Percentiles rank a stretch among this genome's conserved stretches.
phyloP scores from a whole-genome alignment of 2,329 filamentous ascomycete species.

The Talaromyces sp. region DNA sequence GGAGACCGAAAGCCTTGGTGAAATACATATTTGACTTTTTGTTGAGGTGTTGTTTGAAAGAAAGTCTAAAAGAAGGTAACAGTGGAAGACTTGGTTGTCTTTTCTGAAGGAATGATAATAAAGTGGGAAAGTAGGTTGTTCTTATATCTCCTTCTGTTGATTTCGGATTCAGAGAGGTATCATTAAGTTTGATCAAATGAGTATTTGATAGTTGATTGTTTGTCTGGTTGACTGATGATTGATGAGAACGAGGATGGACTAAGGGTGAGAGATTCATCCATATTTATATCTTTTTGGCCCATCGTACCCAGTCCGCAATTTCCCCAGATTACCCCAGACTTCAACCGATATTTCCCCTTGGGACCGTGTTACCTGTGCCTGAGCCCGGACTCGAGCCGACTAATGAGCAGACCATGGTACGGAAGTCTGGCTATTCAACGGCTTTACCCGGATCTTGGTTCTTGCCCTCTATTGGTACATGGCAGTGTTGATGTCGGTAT shows the following conservation, averaged over 20 bases:
- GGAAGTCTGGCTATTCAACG: not conserved
- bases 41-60: slow-evolving; percentile 2
- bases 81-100: not conserved
- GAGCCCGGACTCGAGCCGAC: not conserved
- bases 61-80: slow-evolving; percentile 4
- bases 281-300: slow-evolving; percentile 11
- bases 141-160: not conserved
- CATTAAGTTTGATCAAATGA: not conserved
- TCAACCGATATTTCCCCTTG: slow-evolving; percentile 12
- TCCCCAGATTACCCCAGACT: slow-evolving; percentile 4
- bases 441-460: slow-evolving; percentile 1
- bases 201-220: slow-evolving; percentile 9
- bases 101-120: not conserved
- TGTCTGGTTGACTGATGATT: slow-evolving; percentile 1
- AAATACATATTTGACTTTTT: slow-evolving; percentile 13
- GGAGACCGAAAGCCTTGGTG: slow-evolving; percentile 13
- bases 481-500: too few species aligned
- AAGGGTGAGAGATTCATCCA: not conserved
- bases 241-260: slow-evolving; percentile 11
- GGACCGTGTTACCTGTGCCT: not conserved
- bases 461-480: not conserved
- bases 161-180: not conserved
- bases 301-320: not conserved
- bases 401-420: slow-evolving; percentile 2
- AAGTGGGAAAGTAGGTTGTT: not conserved